A percentile compares a stretch with the other conserved stretches of the same genome.
These are phyloP conservation scores for Spinellus fusiger DNA, from an alignment of 192 early-diverging fungal species.

Conservation along the genomic window DNA sequence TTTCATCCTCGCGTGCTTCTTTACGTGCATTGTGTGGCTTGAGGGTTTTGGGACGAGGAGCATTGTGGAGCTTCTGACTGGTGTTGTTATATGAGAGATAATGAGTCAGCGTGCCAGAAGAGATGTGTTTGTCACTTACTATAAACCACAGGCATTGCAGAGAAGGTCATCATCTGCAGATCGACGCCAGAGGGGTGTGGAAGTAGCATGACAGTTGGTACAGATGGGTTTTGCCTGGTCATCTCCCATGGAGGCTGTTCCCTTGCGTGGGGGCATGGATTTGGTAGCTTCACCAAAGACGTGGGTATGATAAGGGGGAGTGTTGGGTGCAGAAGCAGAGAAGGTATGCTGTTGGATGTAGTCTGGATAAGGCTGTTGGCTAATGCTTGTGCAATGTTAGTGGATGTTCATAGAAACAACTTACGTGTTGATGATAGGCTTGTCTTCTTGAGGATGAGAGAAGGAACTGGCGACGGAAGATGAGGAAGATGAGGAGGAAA, in stretches of 20 bases:
- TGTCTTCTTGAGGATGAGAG: background rate
- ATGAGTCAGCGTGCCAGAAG: background rate
- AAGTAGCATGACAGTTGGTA: constrained; percentile 73
- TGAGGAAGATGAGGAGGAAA: background rate
- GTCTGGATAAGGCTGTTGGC: background rate
- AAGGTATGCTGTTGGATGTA: background rate
- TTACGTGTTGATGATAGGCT: background rate
- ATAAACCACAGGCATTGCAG: constrained; percentile 97
- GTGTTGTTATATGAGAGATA: background rate
- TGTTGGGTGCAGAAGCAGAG: constrained; percentile 7
- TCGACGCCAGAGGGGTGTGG: constrained; percentile 91
- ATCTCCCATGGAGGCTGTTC: background rate
- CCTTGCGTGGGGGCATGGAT: background rate
- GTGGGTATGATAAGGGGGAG: background rate
- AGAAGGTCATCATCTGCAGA: constrained; percentile 76
- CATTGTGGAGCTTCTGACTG: constrained; percentile 77
- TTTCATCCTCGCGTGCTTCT: constrained; percentile 38
- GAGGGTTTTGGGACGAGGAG: constrained; percentile 72
- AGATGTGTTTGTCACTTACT: constrained; percentile 43
- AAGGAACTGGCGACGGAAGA: background rate
- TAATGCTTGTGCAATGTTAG: background rate
- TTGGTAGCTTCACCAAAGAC: background rate
- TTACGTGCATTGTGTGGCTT: constrained; percentile 66
- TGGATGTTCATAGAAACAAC: background rate
- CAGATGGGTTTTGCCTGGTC: constrained; percentile 32